Evolutionary conservation across 352 stramenopile genomes (phyloP).

Genomic region (Globisporangium uncinulatum): DNA sequence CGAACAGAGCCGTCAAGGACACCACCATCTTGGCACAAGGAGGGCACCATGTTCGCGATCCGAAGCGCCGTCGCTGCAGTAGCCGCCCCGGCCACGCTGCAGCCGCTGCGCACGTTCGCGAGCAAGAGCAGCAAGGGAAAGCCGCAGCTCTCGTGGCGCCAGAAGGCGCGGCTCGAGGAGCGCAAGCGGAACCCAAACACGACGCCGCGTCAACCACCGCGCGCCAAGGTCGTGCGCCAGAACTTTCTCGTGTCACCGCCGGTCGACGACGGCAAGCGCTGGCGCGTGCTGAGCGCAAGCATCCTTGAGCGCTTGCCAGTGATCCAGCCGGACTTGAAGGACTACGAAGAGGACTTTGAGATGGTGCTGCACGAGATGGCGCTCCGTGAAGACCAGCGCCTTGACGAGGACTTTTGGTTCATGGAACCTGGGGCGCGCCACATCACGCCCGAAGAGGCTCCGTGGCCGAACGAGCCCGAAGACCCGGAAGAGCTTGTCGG

Average conservation of each 20-base stretch:
- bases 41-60: conserved; percentile 36
- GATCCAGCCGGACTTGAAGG: conserved; percentile 64
- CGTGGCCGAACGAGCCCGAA: conserved; percentile 47
- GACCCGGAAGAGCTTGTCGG: conserved; percentile 68
- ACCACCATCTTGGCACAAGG: no score
- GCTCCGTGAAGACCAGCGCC: conserved; percentile 65
- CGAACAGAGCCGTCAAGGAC: no score
- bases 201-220: conserved; percentile 37
- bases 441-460: conserved; percentile 71
- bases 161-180: conserved; percentile 60
- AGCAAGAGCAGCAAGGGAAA: conserved; percentile 33
- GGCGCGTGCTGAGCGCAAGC: conserved; percentile 62
- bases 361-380: conserved; percentile 74
- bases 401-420: conserved; percentile 85
- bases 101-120: conserved; percentile 36
- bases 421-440: conserved; percentile 69
- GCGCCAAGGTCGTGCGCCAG: conserved; percentile 36
- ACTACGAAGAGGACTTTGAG: conserved; percentile 73
- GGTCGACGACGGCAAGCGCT: conserved; percentile 76
- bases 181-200: conserved; percentile 29
- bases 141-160: conserved; percentile 49
- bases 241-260: conserved; percentile 54
- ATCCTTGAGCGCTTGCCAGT: conserved; percentile 72
- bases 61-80: conserved; percentile 23
- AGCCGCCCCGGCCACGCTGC: conserved; percentile 1